Percentiles rank a stretch among this genome's conserved stretches.
Evolutionary conservation across 78 protist species (phyloP).

Genomic region (Cavenderia fasciculata): DNA sequence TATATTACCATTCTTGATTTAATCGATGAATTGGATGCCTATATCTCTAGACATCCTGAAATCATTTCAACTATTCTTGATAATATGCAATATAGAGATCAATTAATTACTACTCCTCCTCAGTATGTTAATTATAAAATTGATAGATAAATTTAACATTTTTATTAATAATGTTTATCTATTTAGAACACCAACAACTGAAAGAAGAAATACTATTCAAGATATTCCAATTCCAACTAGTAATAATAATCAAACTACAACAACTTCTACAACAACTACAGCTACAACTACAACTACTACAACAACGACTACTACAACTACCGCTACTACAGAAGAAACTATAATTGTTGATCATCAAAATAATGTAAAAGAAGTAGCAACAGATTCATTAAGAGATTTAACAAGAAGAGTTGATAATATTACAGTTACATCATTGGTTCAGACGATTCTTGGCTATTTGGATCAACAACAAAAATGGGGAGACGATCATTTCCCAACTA

Average conservation of each 20-base stretch:
- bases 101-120: constrained; percentile 63
- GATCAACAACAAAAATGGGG: constrained; percentile 58
- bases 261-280: background rate
- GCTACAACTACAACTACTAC: background rate
- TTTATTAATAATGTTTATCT: background rate
- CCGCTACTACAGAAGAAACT: background rate
- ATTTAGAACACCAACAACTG: background rate
- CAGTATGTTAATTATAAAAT: constrained; percentile 11
- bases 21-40: constrained; percentile 47
- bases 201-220: background rate
- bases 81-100: constrained; percentile 78
- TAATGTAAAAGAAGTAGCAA: constrained; percentile 53
- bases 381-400: constrained; percentile 45
- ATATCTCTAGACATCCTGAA: constrained; percentile 32
- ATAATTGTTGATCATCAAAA: background rate
- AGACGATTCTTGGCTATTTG: constrained; percentile 22
- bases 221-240: background rate
- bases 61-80: constrained; percentile 52
- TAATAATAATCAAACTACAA: too few relatives aligned
- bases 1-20: constrained; percentile 39
- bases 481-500: constrained; percentile 6
- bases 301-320: background rate
- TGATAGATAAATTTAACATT: background rate
- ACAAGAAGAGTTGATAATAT: constrained; percentile 59
- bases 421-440: background rate